Evolutionary conservation across 2,329 filamentous ascomycete genomes (phyloP), one percentile per base, ranked within the genome.

Genomic region (Neofusicoccum cordaticola): DNA sequence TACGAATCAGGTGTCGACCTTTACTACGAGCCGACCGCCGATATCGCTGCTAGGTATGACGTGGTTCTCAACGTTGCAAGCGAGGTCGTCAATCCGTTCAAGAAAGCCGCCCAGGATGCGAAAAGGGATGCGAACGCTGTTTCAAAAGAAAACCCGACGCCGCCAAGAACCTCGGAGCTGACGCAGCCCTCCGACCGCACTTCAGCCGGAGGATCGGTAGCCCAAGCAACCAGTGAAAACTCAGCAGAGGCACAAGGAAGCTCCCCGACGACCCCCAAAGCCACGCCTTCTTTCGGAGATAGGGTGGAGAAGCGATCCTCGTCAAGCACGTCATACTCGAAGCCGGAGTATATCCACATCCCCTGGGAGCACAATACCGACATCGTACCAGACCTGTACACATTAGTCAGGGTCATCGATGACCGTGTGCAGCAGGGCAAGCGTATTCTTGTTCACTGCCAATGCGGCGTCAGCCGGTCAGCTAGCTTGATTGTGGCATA

Each of bases 301-400:
- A 70, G 31, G 62, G 69, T 11, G 68, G 42, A 47, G 56, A 60
- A 60, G 27, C 56, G 22, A 73, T 19, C 31, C 31, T 15, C 56
- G 41, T 19, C 41, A 22, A 15, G 68, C 73, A 27, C 42, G 56
- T 60, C 56, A 47, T 71, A 71, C 57, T 71, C 71, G 53, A 84
- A 81, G 51, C 91, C 91, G 0, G 91, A 96, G 74, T 96, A 96
- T 71, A 91, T 95, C 15, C 91, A 96, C 73, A 89, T 95, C 71
- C 89, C 87, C 1, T 95, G 91, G 91, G 91, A 95, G 67, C 91
- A 95, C 78, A 93, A 94, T 77, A 94, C 91, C 0, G 90, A 95
- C 66, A 94, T 96, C 69, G 87, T 91, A 1, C 86, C 87, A 4
- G 91, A 95, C 74, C 79, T 95, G 19, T 87, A 91, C 82, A 82